These are phyloP conservation scores for Teratosphaeria gauchensis DNA, from an alignment of 2,329 filamentous ascomycete genomes.

Conservation along the genomic window DNA sequence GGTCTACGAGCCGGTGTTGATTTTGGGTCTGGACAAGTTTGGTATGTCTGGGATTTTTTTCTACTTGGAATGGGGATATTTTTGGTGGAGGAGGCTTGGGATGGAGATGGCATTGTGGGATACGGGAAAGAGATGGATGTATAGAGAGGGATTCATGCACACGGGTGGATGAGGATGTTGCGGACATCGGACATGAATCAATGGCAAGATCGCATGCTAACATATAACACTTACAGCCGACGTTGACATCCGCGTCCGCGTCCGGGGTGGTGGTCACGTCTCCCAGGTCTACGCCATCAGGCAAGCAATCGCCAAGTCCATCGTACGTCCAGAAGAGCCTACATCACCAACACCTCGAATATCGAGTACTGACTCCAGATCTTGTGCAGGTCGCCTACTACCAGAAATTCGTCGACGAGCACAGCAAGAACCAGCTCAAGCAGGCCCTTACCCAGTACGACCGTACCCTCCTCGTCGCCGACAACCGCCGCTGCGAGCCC, in stretches of 20 bases:
- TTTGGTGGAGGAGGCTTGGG: background rate
- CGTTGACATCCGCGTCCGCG: conserved; percentile 95
- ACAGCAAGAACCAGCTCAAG: conserved; percentile 99
- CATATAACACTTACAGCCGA: conserved; percentile 42
- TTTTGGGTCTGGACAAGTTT: conserved; percentile 97
- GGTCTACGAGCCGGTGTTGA: conserved; percentile 98
- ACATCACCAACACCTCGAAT: background rate
- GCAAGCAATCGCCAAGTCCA: conserved; percentile 96
- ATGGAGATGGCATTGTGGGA: background rate
- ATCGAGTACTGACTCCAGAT: background rate
- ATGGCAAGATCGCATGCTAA: conserved; percentile 10
- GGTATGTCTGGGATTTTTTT: conserved; percentile 32
- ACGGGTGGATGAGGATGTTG: background rate
- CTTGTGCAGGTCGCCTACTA: conserved; percentile 67
- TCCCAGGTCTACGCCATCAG: conserved; percentile 97
- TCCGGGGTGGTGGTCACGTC: conserved; percentile 93
- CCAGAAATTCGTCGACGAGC: conserved; percentile 99
- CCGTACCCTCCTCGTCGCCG: conserved; percentile 93
- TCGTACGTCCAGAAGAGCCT: conserved; percentile 39
- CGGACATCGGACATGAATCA: background rate
- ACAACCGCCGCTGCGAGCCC: conserved; percentile 98
- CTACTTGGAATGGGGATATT: background rate
- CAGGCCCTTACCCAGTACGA: conserved; percentile 92
- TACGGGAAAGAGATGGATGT: background rate
- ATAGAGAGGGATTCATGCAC: background rate